Evolutionary conservation across 805 yeast genomes (phyloP).

Genomic region (Yamadazyma philogaea): DNA sequence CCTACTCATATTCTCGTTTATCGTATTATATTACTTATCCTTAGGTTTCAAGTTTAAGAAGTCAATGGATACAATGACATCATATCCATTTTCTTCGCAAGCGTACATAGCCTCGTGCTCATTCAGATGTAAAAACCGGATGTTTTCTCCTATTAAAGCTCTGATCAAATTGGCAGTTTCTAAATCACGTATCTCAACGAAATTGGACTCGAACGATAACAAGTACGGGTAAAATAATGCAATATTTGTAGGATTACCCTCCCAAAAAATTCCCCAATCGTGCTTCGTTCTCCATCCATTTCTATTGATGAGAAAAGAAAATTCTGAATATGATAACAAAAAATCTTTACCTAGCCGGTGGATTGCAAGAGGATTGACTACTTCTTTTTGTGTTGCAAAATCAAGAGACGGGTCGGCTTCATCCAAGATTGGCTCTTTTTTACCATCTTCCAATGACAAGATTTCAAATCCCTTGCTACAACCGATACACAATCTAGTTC

Average conservation of each 20-base stretch:
- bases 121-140: conserved; percentile 80
- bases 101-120: conserved; percentile 93
- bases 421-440: conserved; percentile 85
- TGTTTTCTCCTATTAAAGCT: conserved; percentile 90
- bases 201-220: conserved; percentile 82
- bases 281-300: conserved; percentile 97
- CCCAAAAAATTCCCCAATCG: conserved; percentile 95
- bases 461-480: conserved; percentile 96
- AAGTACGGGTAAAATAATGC: conserved; percentile 93
- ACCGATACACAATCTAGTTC: conserved; percentile 87
- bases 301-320: conserved; percentile 89
- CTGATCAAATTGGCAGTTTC: conserved; percentile 82
- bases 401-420: conserved; percentile 98
- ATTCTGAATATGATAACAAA: conserved; percentile 83
- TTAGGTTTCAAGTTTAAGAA: conserved; percentile 67
- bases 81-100: conserved; percentile 86
- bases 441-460: conserved; percentile 77
- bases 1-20: background rate
- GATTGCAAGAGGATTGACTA: conserved; percentile 82
- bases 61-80: conserved; percentile 87
- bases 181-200: conserved; percentile 89
- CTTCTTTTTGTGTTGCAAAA: conserved; percentile 79
- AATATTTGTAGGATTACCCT: conserved; percentile 88
- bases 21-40: conserved; percentile 3
- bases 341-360: conserved; percentile 88